Evolutionary conservation across 805 yeast genomes (phyloP), one percentile per base, ranked within the genome.

Genomic region (Saturnispora serradocipensis): DNA sequence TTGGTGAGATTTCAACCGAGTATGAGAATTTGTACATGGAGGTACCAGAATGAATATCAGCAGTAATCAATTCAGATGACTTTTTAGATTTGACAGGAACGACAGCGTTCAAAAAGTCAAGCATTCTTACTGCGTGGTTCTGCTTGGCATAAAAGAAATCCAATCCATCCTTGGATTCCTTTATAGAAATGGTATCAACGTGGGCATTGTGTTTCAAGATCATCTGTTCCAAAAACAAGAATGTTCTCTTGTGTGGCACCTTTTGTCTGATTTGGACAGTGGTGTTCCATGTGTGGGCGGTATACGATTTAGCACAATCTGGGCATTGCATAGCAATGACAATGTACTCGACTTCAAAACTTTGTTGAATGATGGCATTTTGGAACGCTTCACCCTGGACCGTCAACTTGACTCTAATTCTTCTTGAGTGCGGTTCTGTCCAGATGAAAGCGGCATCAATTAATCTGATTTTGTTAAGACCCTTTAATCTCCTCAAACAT

Each of bases 381-480:
- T 84, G 75, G 80, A 89, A 82, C 24, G 97, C 97, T 67, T 93
- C 99, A 58, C 97, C 97, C 69, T 91, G 98, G 30, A 93, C 96
- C 0, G 97, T 88, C 50, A 93, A 71, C 63, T 90, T 89, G 56
- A 95, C 81, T 67, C 89, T 82, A 54, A 91, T 81, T 74, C 99
- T 84, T 69, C 99, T 80, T 27, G 97, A 89, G 68, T 93, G 99
- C 3, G 99, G 99, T 72, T 93, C 99, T 1, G 99, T 93, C 99
- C 99, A 93, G 55, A 95, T 81, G 61, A 90, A 93, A 5, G 90
- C 79, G 2, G 99, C 99, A 71, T 93, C 98, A 42, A 88, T 81
- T 54, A 93, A 73, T 60, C 97, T 75, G 45, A 89, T 93, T 62
- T 86, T 86, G 58, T 80, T 82, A 59, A 93, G 74, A 52, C 98